These are phyloP conservation scores for Trichosporon ovoides DNA, from an alignment of 1,284 basidiomycete genomes.

Conservation along the genomic window DNA sequence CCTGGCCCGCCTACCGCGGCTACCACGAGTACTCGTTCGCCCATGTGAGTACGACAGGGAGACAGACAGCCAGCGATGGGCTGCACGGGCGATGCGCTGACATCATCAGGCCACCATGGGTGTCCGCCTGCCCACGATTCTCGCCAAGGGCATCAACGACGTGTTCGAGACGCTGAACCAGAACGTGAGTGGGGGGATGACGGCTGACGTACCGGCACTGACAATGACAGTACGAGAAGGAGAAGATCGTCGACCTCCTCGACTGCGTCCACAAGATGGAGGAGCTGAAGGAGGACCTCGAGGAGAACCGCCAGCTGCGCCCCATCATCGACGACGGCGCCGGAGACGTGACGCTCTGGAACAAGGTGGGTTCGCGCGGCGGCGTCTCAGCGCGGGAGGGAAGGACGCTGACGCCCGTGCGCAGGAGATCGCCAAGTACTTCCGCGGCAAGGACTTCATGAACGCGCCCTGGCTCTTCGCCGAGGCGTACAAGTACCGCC, in stretches of 20 bases:
- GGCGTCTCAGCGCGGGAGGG: neutral
- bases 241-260: slow-evolving; percentile 77
- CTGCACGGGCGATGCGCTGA: slow-evolving; percentile 11
- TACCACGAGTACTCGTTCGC: slow-evolving; percentile 96
- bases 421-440: slow-evolving; percentile 78
- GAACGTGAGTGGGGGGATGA: neutral
- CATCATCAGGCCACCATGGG: slow-evolving; percentile 72
- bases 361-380: slow-evolving; percentile 58
- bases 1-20: slow-evolving; percentile 90
- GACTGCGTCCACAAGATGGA: slow-evolving; percentile 84
- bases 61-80: neutral
- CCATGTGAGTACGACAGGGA: slow-evolving; percentile 51
- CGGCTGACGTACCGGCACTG: neutral
- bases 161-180: slow-evolving; percentile 84
- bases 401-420: neutral
- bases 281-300: slow-evolving; percentile 71
- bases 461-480: slow-evolving; percentile 91
- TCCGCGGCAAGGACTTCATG: slow-evolving; percentile 96
- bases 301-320: slow-evolving; percentile 69
- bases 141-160: slow-evolving; percentile 95
- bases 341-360: slow-evolving; percentile 92
- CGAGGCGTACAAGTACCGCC: slow-evolving; percentile 96
- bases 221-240: slow-evolving; percentile 63
- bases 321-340: slow-evolving; percentile 89
- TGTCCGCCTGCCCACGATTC: slow-evolving; percentile 85